phyloP scores from a whole-genome alignment of 345 rosid genomes.

The Adansonia digitata region DNA sequence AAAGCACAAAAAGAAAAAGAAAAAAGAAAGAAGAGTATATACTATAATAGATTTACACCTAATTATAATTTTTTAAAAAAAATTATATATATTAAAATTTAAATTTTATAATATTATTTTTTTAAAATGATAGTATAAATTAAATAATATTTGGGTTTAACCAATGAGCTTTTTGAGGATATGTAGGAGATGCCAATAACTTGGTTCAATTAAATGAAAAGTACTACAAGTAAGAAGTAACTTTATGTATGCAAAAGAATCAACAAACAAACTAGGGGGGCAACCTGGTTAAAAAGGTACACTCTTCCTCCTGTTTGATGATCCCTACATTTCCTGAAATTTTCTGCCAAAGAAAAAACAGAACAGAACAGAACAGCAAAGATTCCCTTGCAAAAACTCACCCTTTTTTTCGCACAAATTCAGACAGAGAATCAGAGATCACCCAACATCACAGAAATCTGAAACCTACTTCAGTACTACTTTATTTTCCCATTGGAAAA shows the following conservation, averaged over 20 bases:
- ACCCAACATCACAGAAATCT: background rate
- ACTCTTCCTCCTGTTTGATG: background rate
- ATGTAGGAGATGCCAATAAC: too few species aligned
- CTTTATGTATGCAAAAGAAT: background rate
- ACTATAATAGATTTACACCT: too few species aligned
- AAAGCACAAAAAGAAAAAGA: too few species aligned
- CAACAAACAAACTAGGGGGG: background rate
- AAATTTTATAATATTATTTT: too few species aligned
- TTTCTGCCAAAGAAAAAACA: background rate
- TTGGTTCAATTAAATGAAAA: background rate
- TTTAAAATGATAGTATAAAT: too few species aligned
- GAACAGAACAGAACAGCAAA: slow-evolving; percentile 1
- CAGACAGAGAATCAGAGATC: background rate
- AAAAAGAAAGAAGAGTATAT: too few species aligned
- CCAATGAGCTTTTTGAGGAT: too few species aligned
- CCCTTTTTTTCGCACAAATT: background rate
- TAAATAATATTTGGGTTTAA: too few species aligned
- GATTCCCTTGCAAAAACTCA: background rate
- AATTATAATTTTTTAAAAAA: too few species aligned
- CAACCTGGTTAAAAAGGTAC: background rate
- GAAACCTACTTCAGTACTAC: background rate
- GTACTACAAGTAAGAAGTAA: background rate
- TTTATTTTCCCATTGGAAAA: background rate
- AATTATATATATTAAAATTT: too few species aligned
- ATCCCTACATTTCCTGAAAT: slow-evolving; percentile 2